A percentile compares a stretch with the other conserved stretches of the same genome.
These are phyloP conservation scores for Dactylellina leptospora DNA, from an alignment of 2,329 filamentous ascomycete species.

Conservation along the genomic window DNA sequence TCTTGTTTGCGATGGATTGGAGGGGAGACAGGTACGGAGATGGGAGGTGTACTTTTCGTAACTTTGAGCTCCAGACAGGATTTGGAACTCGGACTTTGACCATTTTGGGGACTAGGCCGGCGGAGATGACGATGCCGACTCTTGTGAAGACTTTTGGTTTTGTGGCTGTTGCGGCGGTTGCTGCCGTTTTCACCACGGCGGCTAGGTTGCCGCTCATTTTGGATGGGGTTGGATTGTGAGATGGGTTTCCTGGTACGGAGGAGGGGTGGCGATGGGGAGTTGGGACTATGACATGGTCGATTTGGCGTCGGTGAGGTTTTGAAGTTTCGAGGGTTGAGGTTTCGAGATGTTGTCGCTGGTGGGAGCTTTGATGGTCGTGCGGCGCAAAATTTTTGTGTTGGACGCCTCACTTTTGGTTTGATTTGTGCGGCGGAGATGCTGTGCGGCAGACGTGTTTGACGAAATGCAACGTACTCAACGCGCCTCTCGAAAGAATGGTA, in stretches of 20 bases:
- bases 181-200: not conserved
- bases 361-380: slow-evolving; percentile 10
- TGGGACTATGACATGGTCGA: slow-evolving; percentile 14
- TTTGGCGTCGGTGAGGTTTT: not conserved
- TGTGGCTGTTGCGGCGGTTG: slow-evolving; percentile 13
- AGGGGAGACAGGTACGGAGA: not conserved
- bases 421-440: not conserved
- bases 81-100: slow-evolving; percentile 79
- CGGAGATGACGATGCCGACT: slow-evolving; percentile 76
- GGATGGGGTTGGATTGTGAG: not conserved
- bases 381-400: slow-evolving; percentile 35
- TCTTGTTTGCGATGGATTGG: not conserved
- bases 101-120: slow-evolving; percentile 79
- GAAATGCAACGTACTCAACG: not conserved
- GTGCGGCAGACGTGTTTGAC: slow-evolving; percentile 8
- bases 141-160: slow-evolving; percentile 23
- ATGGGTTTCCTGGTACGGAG: not conserved
- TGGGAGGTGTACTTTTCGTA: slow-evolving; percentile 69
- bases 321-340: not conserved
- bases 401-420: slow-evolving; percentile 29
- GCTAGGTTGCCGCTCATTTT: slow-evolving; percentile 5
- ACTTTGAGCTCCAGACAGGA: slow-evolving; percentile 75
- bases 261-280: not conserved
- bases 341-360: not conserved
- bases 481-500: too few relatives aligned